Evolutionary conservation across 352 stramenopile species (phyloP).

Genomic region (Pythium sp.): DNA sequence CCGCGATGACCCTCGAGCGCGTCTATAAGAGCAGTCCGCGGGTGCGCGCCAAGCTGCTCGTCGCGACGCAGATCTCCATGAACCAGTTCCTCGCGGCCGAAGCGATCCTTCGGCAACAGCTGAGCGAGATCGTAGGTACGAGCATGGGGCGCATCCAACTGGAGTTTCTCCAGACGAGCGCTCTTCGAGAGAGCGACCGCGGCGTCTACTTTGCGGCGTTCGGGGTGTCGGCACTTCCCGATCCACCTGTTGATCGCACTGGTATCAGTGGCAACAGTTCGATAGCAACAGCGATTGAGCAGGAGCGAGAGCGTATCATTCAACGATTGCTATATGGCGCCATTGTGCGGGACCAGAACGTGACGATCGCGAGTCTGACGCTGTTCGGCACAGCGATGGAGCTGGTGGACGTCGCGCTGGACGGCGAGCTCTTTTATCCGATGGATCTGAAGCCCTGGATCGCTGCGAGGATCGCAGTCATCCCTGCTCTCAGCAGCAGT

Average conservation of each 20-base stretch:
- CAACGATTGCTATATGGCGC: conserved; percentile 17
- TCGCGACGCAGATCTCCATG: conserved; percentile 24
- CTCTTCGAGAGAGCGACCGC: conserved; percentile 8
- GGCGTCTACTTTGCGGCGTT: conserved; percentile 21
- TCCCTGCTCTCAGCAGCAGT: neutral
- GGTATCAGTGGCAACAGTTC: neutral
- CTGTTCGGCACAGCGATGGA: conserved; percentile 23
- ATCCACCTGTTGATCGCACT: neutral
- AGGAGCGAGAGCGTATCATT: conserved; percentile 23
- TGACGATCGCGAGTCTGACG: conserved; percentile 21
- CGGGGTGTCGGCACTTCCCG: conserved; percentile 22
- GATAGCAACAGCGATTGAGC: conserved; percentile 12
- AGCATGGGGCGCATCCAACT: conserved; percentile 18
- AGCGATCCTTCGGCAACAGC: conserved; percentile 22
- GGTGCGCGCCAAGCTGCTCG: conserved; percentile 27
- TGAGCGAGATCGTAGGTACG: conserved; percentile 26
- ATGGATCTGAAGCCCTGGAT: conserved; percentile 33
- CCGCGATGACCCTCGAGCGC: conserved; percentile 13
- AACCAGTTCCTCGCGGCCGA: conserved; percentile 24
- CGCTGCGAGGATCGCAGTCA: conserved; percentile 16
- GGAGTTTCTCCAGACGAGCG: conserved; percentile 31
- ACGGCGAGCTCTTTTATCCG: conserved; percentile 29
- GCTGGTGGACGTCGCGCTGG: conserved; percentile 19
- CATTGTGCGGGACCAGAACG: conserved; percentile 12
- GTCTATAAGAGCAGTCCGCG: conserved; percentile 24